phyloP scores from a whole-genome alignment of 2,329 filamentous ascomycete species.

The Verticillium albo-atrum region DNA sequence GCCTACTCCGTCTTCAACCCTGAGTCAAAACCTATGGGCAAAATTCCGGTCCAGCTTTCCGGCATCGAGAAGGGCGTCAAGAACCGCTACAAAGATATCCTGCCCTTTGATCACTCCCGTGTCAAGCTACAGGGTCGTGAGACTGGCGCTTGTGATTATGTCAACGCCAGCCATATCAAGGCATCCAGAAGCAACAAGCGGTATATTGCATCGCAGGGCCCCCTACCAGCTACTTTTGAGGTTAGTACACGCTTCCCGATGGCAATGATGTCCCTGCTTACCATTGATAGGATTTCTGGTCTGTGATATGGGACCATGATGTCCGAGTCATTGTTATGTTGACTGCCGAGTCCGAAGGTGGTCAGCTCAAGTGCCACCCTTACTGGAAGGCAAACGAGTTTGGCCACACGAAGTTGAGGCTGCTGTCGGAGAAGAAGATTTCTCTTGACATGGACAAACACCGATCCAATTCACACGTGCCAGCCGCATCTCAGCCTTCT shows the following conservation, averaged over 20 bases:
- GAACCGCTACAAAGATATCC: constrained; percentile 96
- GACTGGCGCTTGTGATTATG: constrained; percentile 77
- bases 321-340: constrained; percentile 94
- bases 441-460: constrained; percentile 66
- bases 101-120: constrained; percentile 90
- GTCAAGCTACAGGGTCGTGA: constrained; percentile 71
- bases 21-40: constrained; percentile 21
- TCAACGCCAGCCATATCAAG: constrained; percentile 88
- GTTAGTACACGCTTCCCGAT: constrained; percentile 44
- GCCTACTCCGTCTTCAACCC: constrained; percentile 53
- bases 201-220: constrained; percentile 94
- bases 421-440: constrained; percentile 76
- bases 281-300: constrained; percentile 81
- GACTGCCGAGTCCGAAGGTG: constrained; percentile 89
- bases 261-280: background rate
- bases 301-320: constrained; percentile 94
- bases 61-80: constrained; percentile 93
- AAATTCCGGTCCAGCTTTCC: constrained; percentile 63
- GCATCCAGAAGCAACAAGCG: constrained; percentile 78
- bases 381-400: constrained; percentile 85
- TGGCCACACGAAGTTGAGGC: constrained; percentile 69
- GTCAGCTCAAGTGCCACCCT: constrained; percentile 89
- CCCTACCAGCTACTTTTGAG: constrained; percentile 85
- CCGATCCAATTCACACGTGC: constrained; percentile 20
- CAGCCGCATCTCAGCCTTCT: constrained; percentile 5